phyloP scores from a whole-genome alignment of 1,139 yeast species.

The Meyerozyma smithsonii region DNA sequence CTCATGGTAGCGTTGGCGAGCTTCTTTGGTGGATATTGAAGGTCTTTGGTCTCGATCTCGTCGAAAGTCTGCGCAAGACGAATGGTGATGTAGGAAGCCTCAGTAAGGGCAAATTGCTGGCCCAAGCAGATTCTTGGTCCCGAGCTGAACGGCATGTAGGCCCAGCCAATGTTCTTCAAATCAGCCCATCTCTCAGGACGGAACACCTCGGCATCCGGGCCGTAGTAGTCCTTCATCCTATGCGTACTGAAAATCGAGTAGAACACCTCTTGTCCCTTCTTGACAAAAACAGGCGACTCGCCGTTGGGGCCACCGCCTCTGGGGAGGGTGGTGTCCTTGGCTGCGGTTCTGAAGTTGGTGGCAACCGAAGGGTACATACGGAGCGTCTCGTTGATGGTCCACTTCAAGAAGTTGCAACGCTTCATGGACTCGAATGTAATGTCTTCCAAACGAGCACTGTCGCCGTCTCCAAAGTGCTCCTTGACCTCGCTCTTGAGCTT shows the following conservation, averaged over 20 bases:
- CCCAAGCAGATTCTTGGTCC: slow-evolving; percentile 44
- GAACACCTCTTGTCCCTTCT: slow-evolving; percentile 11
- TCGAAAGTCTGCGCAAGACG: neutral
- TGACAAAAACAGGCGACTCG: slow-evolving; percentile 10
- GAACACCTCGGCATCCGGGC: slow-evolving; percentile 12
- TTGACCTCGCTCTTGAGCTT: slow-evolving; percentile 9
- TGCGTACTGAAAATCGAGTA: slow-evolving; percentile 12
- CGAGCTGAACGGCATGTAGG: slow-evolving; percentile 41
- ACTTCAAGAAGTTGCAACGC: slow-evolving; percentile 13
- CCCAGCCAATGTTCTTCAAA: slow-evolving; percentile 27
- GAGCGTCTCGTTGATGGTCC: slow-evolving; percentile 12
- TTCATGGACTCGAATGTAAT: slow-evolving; percentile 13
- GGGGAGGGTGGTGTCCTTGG: slow-evolving; percentile 13
- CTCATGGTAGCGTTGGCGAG: slow-evolving; percentile 2
- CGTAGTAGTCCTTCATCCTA: slow-evolving; percentile 9
- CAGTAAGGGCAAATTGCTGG: slow-evolving; percentile 44
- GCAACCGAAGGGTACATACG: slow-evolving; percentile 14
- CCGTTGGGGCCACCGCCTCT: slow-evolving; percentile 13
- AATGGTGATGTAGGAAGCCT: slow-evolving; percentile 28
- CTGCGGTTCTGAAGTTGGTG: slow-evolving; percentile 11
- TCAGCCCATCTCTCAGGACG: slow-evolving; percentile 14
- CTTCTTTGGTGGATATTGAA: neutral
- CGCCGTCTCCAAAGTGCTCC: slow-evolving; percentile 10
- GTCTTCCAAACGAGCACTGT: slow-evolving; percentile 7
- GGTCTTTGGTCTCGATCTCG: neutral